Evolutionary conservation across 1,284 basidiomycete genomes (phyloP).

Genomic region (Sphaerobolus stellatus): DNA sequence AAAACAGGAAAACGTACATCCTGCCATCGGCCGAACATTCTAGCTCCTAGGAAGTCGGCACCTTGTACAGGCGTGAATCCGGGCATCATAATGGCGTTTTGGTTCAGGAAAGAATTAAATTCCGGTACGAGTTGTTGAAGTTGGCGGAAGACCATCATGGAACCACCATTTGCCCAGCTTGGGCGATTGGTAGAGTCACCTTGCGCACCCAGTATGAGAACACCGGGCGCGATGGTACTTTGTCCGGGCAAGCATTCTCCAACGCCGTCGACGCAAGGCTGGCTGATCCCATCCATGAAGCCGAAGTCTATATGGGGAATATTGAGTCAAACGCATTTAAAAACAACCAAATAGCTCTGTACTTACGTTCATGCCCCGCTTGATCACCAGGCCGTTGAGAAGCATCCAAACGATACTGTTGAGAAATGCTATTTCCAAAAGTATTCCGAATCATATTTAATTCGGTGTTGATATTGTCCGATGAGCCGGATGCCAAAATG

Average conservation of each 20-base stretch:
- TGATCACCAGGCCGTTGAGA: constrained; percentile 14
- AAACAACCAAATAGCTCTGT: neutral
- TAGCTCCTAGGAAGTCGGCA: constrained; percentile 16
- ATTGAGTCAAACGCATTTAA: neutral
- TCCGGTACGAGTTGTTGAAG: constrained; percentile 21
- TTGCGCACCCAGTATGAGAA: constrained; percentile 30
- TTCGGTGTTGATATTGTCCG: constrained; percentile 3
- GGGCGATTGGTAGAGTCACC: constrained; percentile 22
- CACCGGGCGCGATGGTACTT: constrained; percentile 26
- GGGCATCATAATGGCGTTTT: constrained; percentile 4
- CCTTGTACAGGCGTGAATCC: constrained; percentile 5
- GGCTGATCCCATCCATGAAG: constrained; percentile 26
- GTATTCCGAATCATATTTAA: neutral
- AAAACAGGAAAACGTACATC: constrained; percentile 27
- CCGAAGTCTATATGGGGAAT: constrained; percentile 20
- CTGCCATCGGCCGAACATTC: constrained; percentile 21
- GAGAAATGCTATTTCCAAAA: constrained; percentile 7
- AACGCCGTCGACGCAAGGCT: constrained; percentile 24
- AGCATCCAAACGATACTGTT: constrained; percentile 5
- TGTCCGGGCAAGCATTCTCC: constrained; percentile 24
- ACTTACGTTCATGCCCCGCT: constrained; percentile 19
- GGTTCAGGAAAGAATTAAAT: constrained; percentile 18
- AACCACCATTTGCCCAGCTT: constrained; percentile 16
- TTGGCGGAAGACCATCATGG: constrained; percentile 21
- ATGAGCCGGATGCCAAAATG: constrained; percentile 14